Conservation (phyloP, 176 grass and related monocot species). For the Hyparrhenia diplandra region DNA sequence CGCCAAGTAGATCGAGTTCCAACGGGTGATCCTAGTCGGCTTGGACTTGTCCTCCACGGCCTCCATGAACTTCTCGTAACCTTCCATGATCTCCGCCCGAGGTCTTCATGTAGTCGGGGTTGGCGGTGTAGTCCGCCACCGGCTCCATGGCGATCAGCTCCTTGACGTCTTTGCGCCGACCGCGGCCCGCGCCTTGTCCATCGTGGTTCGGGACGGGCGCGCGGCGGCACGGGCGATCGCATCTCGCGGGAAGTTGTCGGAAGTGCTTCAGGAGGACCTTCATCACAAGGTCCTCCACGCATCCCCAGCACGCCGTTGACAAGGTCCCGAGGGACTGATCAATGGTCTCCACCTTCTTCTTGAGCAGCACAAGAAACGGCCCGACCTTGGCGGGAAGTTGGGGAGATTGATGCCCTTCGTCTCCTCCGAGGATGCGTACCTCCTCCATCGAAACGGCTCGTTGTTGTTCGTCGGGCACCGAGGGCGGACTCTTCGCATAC, state of each 20-base stretch:
- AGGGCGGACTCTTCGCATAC: neutral
- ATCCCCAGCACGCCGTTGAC: slow-evolving; percentile 21
- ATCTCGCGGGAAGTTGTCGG: slow-evolving; percentile 33
- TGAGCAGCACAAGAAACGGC: slow-evolving; percentile 13
- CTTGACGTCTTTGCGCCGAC: neutral
- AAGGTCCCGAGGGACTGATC: neutral
- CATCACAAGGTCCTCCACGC: slow-evolving; percentile 8
- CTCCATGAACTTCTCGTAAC: neutral
- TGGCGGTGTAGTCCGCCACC: slow-evolving; percentile 22
- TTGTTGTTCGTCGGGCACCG: neutral
- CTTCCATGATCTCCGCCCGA: neutral
- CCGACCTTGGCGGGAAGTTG: slow-evolving; percentile 32
- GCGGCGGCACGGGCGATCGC: slow-evolving; percentile 7
- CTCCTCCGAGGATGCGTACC: slow-evolving; percentile 33
- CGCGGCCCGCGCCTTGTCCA: slow-evolving; percentile 30
- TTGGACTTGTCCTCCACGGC: neutral
- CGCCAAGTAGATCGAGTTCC: no score
- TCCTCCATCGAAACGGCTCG: slow-evolving; percentile 47
- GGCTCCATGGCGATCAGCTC: slow-evolving; percentile 54
- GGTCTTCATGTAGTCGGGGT: slow-evolving; percentile 26
- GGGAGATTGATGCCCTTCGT: slow-evolving; percentile 37
- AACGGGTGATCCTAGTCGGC: neutral
- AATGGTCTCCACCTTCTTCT: neutral
- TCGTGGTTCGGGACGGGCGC: slow-evolving; percentile 25
- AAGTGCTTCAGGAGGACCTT: neutral